These are phyloP conservation scores for Corylus avellana DNA, from an alignment of 306 rosid species.

Conservation along the genomic window DNA sequence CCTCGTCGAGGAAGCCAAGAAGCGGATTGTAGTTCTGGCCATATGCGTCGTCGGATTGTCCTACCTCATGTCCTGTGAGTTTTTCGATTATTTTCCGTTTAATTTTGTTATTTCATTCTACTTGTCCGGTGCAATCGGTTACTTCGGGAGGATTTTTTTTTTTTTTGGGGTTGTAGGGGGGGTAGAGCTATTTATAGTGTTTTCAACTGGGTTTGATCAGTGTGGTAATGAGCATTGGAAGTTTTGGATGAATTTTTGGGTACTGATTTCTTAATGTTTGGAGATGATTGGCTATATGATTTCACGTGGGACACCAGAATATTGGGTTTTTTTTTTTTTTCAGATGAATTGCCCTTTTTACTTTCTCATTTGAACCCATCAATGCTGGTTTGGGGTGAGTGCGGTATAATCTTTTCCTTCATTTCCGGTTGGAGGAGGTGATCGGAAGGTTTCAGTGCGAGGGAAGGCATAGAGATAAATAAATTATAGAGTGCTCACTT, in stretches of 20 bases:
- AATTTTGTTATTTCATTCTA: neutral
- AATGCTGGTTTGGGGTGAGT: neutral
- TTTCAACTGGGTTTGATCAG: neutral
- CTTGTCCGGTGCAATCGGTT: neutral
- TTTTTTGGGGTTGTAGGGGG: no score
- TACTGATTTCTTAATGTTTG: neutral
- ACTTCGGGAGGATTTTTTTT: neutral
- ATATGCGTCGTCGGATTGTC: conserved; percentile 88
- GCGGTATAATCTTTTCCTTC: neutral
- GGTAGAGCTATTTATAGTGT: no score
- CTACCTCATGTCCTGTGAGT: conserved; percentile 92
- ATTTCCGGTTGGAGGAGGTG: conserved; percentile 1
- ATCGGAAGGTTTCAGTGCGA: neutral
- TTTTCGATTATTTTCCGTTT: neutral
- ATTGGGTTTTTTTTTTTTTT: neutral
- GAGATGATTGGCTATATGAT: neutral
- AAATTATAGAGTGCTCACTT: neutral
- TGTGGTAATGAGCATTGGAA: neutral
- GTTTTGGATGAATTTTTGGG: neutral
- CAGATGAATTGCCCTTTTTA: neutral
- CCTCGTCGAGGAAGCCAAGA: conserved; percentile 96
- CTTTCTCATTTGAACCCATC: neutral
- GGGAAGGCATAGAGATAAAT: neutral
- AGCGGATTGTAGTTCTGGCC: conserved; percentile 73
- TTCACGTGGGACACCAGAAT: neutral